A percentile compares a stretch with the other conserved stretches of the same genome.
phyloP scores from a whole-genome alignment of 2,329 filamentous ascomycete species.

The Plectosphaerella plurivora region DNA sequence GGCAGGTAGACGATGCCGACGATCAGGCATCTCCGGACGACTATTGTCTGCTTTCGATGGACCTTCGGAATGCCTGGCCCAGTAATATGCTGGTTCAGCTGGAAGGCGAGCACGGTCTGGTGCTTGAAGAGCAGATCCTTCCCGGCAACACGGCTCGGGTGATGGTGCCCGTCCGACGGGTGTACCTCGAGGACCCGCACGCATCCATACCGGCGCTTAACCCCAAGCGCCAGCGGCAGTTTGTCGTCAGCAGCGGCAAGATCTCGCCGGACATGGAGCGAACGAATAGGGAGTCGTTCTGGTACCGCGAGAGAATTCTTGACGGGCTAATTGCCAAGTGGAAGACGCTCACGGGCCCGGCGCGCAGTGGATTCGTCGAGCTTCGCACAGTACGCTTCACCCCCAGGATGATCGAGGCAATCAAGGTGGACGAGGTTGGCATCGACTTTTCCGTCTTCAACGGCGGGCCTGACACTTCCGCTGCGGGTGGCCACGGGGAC shows the following conservation, averaged over 20 bases:
- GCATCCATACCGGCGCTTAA: conserved; percentile 76
- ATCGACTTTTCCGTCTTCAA: conserved; percentile 58
- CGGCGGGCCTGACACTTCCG: conserved; percentile 8
- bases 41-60: conserved; percentile 75
- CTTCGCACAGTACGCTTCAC: conserved; percentile 71
- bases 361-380: conserved; percentile 65
- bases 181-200: conserved; percentile 73
- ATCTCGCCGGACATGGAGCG: conserved; percentile 77
- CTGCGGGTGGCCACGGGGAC: conserved; percentile 66
- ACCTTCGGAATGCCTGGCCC: conserved; percentile 88
- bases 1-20: conserved; percentile 13
- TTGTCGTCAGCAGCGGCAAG: conserved; percentile 78
- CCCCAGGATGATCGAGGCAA: conserved; percentile 74
- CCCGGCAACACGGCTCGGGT: conserved; percentile 70
- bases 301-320: conserved; percentile 82
- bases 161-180: conserved; percentile 68
- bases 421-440: conserved; percentile 75
- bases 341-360: conserved; percentile 50
- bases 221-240: conserved; percentile 80
- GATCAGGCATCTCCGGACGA: conserved; percentile 46
- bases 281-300: conserved; percentile 76
- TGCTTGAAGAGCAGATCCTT: conserved; percentile 52
- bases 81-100: conserved; percentile 68
- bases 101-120: conserved; percentile 43
- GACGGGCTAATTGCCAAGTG: conserved; percentile 67